Base-by-base conservation (phyloP, 257 asterid genomes). In the Ballota nigra region DNA sequence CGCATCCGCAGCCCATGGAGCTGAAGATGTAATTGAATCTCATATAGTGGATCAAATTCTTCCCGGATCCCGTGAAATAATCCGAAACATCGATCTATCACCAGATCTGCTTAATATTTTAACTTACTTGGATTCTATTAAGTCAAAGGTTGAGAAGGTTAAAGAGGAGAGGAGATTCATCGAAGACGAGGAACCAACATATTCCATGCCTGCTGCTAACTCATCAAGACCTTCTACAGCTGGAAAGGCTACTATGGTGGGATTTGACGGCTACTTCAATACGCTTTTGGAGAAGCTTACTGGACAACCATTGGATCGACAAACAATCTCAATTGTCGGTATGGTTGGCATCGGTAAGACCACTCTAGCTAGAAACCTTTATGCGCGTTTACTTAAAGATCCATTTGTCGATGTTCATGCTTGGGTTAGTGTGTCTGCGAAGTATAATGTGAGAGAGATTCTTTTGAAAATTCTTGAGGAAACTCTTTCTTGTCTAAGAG, bases 291-390 rank as follows among this genome's bases (percentile, higher is more conserved):
- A 28, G 11, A 13, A 3, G 45, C 68, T 70, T 9, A 41, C 23
- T 16, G 75, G 75, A 26, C 2, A 26, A 1, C 8, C 13, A 16
- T 9, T 28, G 0, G 40, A 9, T 6, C 75, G 26, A 9, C 31
- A 23, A 11, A 19, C 34, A 5, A 28, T 70, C 16, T 4, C 67
- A 5, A 41, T 70, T 10, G 20, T 41, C 0, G 75, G 75, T 5
- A 70, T 70, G 73, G 73, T 45, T 3, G 73, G 73, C 0, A 68
- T 52, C 9, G 73, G 73, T 31, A 52, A 68, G 73, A 68, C 73
- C 5, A 68, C 73, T 8, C 52, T 68, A 0, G 73, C 73, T 8
- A 33, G 63, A 52, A 18, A 51, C 6, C 18, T 34, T 52, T 68
- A 29, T 22, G 53, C 36, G 6, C 15, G 6, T 40, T 43, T 23